Evolutionary conservation across 768 basidiomycete species (phyloP).

Genomic region (Lepiota subincarnata): DNA sequence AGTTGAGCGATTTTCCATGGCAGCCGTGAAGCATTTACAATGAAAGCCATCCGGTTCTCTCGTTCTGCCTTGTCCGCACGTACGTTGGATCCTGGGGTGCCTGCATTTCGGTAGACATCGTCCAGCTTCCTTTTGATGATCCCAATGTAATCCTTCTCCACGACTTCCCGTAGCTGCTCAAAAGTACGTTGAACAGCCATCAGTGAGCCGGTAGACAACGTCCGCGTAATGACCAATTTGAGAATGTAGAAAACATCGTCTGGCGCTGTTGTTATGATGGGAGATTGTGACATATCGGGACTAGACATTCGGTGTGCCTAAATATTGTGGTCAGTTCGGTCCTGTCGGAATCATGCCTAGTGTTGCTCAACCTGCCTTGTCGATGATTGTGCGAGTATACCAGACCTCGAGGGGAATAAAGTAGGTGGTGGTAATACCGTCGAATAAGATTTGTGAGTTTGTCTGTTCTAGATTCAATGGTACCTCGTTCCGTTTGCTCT

Average conservation of each 20-base stretch:
- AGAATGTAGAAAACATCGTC: slow-evolving; percentile 97
- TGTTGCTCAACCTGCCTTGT: slow-evolving; percentile 56
- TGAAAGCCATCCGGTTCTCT: slow-evolving; percentile 76
- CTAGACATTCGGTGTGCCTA: slow-evolving; percentile 88
- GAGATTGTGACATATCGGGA: slow-evolving; percentile 61
- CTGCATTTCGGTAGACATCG: slow-evolving; percentile 68
- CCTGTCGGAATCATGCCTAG: not conserved
- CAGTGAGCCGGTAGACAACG: slow-evolving; percentile 74
- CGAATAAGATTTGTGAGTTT: slow-evolving; percentile 54
- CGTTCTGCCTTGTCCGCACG: slow-evolving; percentile 75
- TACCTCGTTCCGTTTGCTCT: not conserved
- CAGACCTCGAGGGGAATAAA: slow-evolving; percentile 90
- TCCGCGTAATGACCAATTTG: slow-evolving; percentile 74
- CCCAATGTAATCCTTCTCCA: slow-evolving; percentile 81
- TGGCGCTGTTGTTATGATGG: slow-evolving; percentile 68
- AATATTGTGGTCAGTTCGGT: not conserved
- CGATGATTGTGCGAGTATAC: slow-evolving; percentile 83
- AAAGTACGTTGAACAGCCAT: slow-evolving; percentile 54
- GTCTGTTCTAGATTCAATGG: slow-evolving; percentile 38
- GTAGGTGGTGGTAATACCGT: slow-evolving; percentile 63
- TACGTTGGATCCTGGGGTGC: slow-evolving; percentile 35
- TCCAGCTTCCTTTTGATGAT: slow-evolving; percentile 85
- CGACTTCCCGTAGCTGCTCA: slow-evolving; percentile 60
- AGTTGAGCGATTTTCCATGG: not conserved
- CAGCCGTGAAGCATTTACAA: slow-evolving; percentile 41